These are phyloP conservation scores for Lepidium didymum DNA, from an alignment of 345 rosid species.

Conservation along the genomic window DNA sequence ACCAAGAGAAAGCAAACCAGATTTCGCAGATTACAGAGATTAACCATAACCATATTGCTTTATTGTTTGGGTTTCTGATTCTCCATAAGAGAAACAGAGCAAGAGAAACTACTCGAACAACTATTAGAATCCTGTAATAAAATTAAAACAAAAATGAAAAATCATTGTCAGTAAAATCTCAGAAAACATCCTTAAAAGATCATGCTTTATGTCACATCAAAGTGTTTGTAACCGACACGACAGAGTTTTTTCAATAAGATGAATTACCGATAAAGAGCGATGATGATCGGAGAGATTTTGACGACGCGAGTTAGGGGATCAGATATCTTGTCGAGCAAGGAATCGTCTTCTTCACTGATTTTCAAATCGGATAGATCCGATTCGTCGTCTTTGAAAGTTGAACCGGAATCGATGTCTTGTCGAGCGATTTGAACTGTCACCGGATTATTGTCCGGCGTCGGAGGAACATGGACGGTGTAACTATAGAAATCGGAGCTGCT, in stretches of 20 bases:
- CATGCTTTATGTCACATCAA: not conserved
- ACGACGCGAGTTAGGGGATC: conserved; percentile 24
- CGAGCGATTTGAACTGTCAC: conserved; percentile 26
- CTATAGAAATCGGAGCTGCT: conserved; percentile 25
- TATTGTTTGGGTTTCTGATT: conserved; percentile 54
- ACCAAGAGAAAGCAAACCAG: conserved; percentile 91
- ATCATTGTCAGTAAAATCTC: not conserved
- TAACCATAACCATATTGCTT: conserved; percentile 77
- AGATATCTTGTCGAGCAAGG: conserved; percentile 22
- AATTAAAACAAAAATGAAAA: not conserved
- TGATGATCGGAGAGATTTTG: conserved; percentile 24
- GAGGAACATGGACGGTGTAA: conserved; percentile 51
- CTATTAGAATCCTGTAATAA: conserved; percentile 48
- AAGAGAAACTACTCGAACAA: conserved; percentile 49
- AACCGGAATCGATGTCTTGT: conserved; percentile 26
- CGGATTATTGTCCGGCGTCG: conserved; percentile 58
- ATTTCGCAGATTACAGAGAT: conserved; percentile 72
- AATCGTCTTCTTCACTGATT: conserved; percentile 16
- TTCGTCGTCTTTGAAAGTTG: conserved; percentile 31
- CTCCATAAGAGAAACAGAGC: conserved; percentile 65
- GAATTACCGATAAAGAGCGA: conserved; percentile 9
- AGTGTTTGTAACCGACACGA: conserved; percentile 23
- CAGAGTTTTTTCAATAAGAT: not conserved
- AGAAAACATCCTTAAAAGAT: not conserved
- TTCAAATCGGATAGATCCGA: conserved; percentile 18